phyloP scores from a whole-genome alignment of 805 yeast genomes.

The Lipomyces starkeyi region DNA sequence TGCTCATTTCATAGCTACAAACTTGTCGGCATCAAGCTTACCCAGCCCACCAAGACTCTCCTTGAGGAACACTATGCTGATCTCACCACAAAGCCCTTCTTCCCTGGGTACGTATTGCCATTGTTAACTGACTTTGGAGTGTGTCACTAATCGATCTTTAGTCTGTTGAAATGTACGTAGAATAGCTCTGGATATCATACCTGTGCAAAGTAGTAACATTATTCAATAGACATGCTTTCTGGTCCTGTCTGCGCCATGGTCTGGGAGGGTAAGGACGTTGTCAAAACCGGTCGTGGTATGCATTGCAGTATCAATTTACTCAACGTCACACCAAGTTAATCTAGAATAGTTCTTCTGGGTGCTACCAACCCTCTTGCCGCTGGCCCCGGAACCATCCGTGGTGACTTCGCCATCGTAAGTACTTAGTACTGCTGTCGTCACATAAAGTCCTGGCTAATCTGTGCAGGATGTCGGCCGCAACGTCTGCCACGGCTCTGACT shows the following conservation, averaged over 20 bases:
- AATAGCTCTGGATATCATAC: background rate
- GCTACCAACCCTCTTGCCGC: slow-evolving; percentile 98
- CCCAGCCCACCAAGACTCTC: slow-evolving; percentile 82
- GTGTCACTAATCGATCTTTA: background rate
- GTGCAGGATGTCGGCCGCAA: slow-evolving; percentile 91
- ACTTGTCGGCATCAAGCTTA: slow-evolving; percentile 92
- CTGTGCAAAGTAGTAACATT: background rate
- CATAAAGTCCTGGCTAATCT: background rate
- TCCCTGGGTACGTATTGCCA: slow-evolving; percentile 86
- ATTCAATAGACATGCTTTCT: slow-evolving; percentile 74
- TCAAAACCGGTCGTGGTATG: slow-evolving; percentile 89
- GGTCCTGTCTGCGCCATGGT: slow-evolving; percentile 99
- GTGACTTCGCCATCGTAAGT: slow-evolving; percentile 81
- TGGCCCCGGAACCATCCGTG: slow-evolving; percentile 99
- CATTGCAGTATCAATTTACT: background rate
- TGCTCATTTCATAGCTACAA: slow-evolving; percentile 64
- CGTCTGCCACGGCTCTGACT: slow-evolving; percentile 99
- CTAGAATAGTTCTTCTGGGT: slow-evolving; percentile 72
- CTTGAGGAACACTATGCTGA: slow-evolving; percentile 95
- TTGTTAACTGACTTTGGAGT: background rate
- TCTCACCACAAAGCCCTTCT: slow-evolving; percentile 94
- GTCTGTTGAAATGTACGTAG: slow-evolving; percentile 32
- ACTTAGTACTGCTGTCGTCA: background rate
- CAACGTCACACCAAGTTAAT: background rate
- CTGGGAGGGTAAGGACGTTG: slow-evolving; percentile 99